Evolutionary conservation across 345 rosid species (phyloP).

Genomic region (Moricandia arvensis): DNA sequence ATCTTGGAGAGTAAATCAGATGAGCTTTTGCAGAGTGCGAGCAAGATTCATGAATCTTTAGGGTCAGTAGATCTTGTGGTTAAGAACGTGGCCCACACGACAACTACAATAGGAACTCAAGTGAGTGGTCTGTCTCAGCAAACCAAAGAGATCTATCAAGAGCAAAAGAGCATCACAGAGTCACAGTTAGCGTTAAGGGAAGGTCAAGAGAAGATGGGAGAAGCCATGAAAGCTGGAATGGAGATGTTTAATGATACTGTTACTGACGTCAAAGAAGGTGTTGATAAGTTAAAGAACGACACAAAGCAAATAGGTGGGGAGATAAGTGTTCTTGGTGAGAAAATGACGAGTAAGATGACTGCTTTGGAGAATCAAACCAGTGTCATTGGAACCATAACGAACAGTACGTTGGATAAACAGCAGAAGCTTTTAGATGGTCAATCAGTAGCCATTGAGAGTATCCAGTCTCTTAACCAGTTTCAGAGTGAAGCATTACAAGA

Average conservation of each 20-base stretch:
- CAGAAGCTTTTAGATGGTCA: constrained; percentile 67
- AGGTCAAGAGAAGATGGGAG: constrained; percentile 66
- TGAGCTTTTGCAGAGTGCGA: constrained; percentile 46
- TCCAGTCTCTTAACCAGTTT: constrained; percentile 57
- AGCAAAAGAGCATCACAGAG: constrained; percentile 53
- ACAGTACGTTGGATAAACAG: constrained; percentile 66
- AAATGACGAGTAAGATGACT: constrained; percentile 52
- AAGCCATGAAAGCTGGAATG: constrained; percentile 59
- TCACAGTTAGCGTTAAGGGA: constrained; percentile 53
- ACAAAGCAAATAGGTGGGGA: constrained; percentile 61
- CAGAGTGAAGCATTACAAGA: constrained; percentile 78
- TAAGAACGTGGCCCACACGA: constrained; percentile 50
- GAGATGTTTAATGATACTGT: constrained; percentile 50
- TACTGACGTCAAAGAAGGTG: constrained; percentile 46
- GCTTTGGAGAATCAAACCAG: constrained; percentile 58
- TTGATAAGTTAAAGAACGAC: constrained; percentile 50
- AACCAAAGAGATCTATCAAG: constrained; percentile 50
- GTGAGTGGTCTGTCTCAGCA: constrained; percentile 50
- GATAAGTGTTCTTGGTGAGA: constrained; percentile 52
- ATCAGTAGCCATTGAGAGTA: constrained; percentile 60
- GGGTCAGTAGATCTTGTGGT: constrained; percentile 50
- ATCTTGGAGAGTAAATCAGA: constrained; percentile 49
- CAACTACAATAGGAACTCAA: constrained; percentile 44
- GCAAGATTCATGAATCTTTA: constrained; percentile 54
- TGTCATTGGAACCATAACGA: constrained; percentile 58